Evolutionary conservation across 768 basidiomycete species (phyloP).

Genomic region (Atractiella rhizophila): DNA sequence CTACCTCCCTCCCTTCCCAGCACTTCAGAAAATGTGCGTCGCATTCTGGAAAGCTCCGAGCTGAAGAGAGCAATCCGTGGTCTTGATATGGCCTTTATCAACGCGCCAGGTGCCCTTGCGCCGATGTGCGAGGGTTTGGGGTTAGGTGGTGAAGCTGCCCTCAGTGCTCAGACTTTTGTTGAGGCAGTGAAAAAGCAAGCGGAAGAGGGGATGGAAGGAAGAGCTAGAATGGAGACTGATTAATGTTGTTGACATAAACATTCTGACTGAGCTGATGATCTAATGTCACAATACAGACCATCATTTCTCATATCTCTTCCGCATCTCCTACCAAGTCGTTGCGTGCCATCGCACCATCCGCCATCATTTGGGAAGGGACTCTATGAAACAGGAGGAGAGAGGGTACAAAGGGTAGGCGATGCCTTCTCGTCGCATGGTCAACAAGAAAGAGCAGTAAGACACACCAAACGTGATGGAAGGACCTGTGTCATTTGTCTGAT

Average conservation of each 20-base stretch:
- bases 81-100: slow-evolving; percentile 6
- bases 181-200: slow-evolving; percentile 6
- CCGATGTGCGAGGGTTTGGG: slow-evolving; percentile 5
- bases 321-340: too few species aligned
- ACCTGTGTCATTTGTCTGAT: too few species aligned
- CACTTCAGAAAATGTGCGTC: slow-evolving; percentile 3
- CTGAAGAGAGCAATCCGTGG: slow-evolving; percentile 1
- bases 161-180: slow-evolving; percentile 9
- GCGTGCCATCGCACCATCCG: too few species aligned
- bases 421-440: too few species aligned
- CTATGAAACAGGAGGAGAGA: too few species aligned
- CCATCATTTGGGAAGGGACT: too few species aligned
- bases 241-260: neutral
- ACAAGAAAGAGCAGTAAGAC: too few species aligned
- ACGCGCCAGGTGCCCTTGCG: slow-evolving; percentile 5
- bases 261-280: too few species aligned
- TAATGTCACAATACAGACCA: too few species aligned
- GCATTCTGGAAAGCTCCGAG: slow-evolving; percentile 1
- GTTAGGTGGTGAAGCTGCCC: slow-evolving; percentile 5
- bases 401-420: too few species aligned
- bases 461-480: too few species aligned
- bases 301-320: too few species aligned
- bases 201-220: slow-evolving; percentile 3
- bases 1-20: slow-evolving; percentile 3
- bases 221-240: slow-evolving; percentile 6